These are phyloP conservation scores for Gracilaria domingensis DNA, from an alignment of 23 red algal species.

Conservation along the genomic window DNA sequence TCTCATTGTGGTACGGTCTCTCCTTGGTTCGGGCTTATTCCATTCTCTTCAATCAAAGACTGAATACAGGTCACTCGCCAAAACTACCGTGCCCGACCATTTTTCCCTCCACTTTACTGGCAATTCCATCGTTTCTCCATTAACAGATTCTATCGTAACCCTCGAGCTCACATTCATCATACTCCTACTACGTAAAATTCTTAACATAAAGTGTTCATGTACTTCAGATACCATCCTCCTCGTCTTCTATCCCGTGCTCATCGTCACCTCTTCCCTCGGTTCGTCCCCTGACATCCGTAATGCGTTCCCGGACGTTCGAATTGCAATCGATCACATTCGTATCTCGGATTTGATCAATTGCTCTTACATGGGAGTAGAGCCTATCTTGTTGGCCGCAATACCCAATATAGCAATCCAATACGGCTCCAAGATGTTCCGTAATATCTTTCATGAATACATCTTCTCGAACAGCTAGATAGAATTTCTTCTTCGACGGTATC, in stretches of 20 bases:
- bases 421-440: background rate
- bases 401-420: conserved; percentile 3
- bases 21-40: conserved; percentile 25
- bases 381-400: background rate
- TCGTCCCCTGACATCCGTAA: background rate
- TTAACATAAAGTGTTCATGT: background rate
- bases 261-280: background rate
- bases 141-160: conserved; percentile 12
- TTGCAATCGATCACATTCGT: too few relatives aligned
- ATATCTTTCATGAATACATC: conserved; percentile 5
- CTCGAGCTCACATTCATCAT: background rate
- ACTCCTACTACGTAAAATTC: background rate
- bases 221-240: background rate
- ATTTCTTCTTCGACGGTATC: background rate
- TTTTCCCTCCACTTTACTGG: background rate
- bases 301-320: too few relatives aligned
- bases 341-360: too few relatives aligned
- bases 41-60: background rate
- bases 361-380: background rate
- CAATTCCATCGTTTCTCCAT: background rate
- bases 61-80: background rate
- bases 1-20: background rate
- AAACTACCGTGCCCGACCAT: conserved; percentile 15
- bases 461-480: background rate
- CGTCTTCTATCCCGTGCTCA: background rate